Base-by-base conservation (phyloP, 495 filamentous ascomycete genomes). In the Lindgomyces ingoldianus region DNA sequence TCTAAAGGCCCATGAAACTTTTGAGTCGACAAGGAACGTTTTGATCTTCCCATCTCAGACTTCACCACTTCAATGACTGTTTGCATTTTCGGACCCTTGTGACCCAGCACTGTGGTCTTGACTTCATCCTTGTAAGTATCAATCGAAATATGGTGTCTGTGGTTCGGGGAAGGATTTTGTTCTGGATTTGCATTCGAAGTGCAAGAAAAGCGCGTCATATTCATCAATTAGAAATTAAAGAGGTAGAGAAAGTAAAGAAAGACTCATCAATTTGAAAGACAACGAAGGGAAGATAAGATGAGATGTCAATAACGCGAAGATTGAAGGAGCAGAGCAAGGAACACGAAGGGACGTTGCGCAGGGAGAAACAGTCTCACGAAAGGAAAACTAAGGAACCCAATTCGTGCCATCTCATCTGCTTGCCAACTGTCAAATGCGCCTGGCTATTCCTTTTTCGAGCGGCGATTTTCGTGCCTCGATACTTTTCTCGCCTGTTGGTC, bases 21-120 rank as follows among this genome's bases (percentile, higher is more conserved):
- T 21, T 21, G 48, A 48, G 29, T 21, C n/a, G 14, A 14, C 4
- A 24, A 10, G 1, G 24, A 16, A 18, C 36, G 51, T 48, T 33
- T 36, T 18, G 59, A 30, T 26, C 57, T 57, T 8, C 26, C 65
- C n/a, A 62, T 22, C 29, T 68, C 65, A 25, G 50, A 62, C 46
- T 53, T 57, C 52, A 68, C 22, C 14, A 68, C 59, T n/a, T 68
- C 58, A 45, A 68, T 59, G 30, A 63, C 30, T 26, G 53, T 57
- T n/a, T 57, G 45, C 18, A 68, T 49, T 16, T 53, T 57, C 4
- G 58, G 39, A 22, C 59, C 53, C 36, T 47, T 68, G 65, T 57
- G 26, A 26, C 53, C 59, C 41, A 53, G 30, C 27, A 33, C 57
- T n/a, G 25, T 18, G 45, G 36, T 53, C 26, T 39, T 45, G 46